Base-by-base conservation (phyloP, 495 filamentous ascomycete genomes). In the Podospora anserina region DNA sequence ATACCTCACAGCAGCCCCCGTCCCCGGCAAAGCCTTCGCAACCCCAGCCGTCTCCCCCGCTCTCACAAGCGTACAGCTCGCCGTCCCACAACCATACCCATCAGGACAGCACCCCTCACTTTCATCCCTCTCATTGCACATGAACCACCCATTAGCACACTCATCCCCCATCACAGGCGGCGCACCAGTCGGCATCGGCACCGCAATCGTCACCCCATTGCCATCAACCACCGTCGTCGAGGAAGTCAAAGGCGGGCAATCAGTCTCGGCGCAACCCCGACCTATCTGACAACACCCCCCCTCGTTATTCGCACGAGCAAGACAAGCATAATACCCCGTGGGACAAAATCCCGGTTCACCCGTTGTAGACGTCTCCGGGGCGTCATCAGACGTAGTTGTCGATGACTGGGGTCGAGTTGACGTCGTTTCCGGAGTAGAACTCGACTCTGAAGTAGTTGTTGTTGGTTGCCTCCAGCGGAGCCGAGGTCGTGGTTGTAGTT, bases 141-240 rank as follows among this genome's bases (percentile, higher is more conserved):
- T 84, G 66, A 87, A 91, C 93, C 93, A 97, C 3, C 93, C 93
- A 26, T 65, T 78, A 0, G 92, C 91, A 70, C 93, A 97, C 28
- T 75, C 80, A 11, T 82, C 77, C 0, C 77, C 69, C 23, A 30
- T 68, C 0, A 20, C 76, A 73, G 34, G 75, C 77, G 20, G 79
- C 69, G 20, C 79, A 73, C 39, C 82, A 26, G 55, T 58, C 73
- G 16, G 79, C 81, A 11, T 79, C 0, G 91, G 88, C 7, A 88
- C 88, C 0, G 88, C 88, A 64, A 96, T 82, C 0, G 92, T 95
- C 11, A 86, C 81, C 0, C 88, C 90, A 66, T 86, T 82, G n/a
- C 79, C 84, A 26, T 73, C 69, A 20, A 92, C 77, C 6, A 90
- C 81, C 2, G 89, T 91, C 9, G 90, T 89, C 59, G 69, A 81